These are phyloP conservation scores for Penicillium paradoxum DNA, from an alignment of 495 filamentous ascomycete genomes.

Conservation along the genomic window DNA sequence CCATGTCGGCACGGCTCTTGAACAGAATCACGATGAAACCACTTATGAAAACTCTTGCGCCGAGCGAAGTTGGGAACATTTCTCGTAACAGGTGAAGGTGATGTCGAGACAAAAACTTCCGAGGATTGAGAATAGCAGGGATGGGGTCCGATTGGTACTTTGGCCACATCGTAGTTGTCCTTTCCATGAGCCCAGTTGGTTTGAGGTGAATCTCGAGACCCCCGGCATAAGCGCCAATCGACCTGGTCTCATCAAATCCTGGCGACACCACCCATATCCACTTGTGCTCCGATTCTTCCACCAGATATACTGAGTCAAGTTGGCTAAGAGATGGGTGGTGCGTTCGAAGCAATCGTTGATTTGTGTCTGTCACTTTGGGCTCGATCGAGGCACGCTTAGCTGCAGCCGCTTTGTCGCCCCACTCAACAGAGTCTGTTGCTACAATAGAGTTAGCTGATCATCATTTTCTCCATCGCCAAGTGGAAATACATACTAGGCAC, in stretches of 20 bases:
- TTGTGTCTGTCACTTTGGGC: neutral
- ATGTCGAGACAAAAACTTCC: constrained; percentile 2
- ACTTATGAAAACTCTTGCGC: constrained; percentile 7
- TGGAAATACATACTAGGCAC: neutral
- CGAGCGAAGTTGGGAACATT: constrained; percentile 7
- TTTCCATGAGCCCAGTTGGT: neutral
- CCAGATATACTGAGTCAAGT: neutral
- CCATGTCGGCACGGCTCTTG: neutral
- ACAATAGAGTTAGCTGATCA: neutral
- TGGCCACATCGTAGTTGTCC: neutral
- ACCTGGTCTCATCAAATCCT: neutral
- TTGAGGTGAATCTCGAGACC: neutral
- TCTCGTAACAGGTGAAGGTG: constrained; percentile 3
- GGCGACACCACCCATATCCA: constrained; percentile 1
- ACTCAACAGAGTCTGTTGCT: neutral
- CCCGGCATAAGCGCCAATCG: neutral
- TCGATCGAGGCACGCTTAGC: neutral
- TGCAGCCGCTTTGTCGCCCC: neutral
- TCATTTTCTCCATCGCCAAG: neutral
- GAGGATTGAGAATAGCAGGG: constrained; percentile 3
- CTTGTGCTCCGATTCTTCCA: neutral
- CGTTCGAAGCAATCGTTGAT: neutral
- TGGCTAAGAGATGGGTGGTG: constrained; percentile 1
- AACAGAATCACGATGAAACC: constrained; percentile 12
- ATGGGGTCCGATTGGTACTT: constrained; percentile 6